Conservation (phyloP, 768 basidiomycete genomes). For the Tulasnella sp. region DNA sequence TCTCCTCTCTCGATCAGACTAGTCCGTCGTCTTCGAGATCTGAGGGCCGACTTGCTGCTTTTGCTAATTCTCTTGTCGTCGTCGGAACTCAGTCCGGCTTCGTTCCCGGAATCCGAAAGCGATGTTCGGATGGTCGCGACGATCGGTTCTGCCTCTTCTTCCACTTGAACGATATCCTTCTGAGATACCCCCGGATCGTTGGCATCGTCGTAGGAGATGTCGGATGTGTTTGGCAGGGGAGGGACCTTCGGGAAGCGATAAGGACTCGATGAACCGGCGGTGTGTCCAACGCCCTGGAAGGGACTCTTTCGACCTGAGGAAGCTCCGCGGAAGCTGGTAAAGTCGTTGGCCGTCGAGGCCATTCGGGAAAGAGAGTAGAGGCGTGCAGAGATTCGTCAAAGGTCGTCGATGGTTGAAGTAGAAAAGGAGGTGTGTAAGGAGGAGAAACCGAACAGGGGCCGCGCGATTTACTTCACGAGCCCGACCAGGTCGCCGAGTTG, state of each 20-base stretch:
- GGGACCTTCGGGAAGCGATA: neutral
- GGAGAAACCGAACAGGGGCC: neutral
- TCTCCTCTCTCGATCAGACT: neutral
- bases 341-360: neutral
- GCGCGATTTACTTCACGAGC: neutral
- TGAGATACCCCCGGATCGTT: neutral
- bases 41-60: neutral
- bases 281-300: neutral
- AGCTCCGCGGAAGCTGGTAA: neutral
- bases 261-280: neutral
- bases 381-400: neutral
- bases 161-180: neutral
- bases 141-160: neutral
- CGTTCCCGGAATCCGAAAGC: neutral
- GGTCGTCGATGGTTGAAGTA: neutral
- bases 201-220: neutral
- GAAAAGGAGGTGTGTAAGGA: neutral
- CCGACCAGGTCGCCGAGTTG: neutral
- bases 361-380: neutral
- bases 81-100: neutral
- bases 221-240: neutral
- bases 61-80: neutral
- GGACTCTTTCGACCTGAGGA: neutral
- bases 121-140: neutral
- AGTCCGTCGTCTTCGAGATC: neutral